Conservation (phyloP, 179 eudicot genomes). For the Corrigiola litoralis region DNA sequence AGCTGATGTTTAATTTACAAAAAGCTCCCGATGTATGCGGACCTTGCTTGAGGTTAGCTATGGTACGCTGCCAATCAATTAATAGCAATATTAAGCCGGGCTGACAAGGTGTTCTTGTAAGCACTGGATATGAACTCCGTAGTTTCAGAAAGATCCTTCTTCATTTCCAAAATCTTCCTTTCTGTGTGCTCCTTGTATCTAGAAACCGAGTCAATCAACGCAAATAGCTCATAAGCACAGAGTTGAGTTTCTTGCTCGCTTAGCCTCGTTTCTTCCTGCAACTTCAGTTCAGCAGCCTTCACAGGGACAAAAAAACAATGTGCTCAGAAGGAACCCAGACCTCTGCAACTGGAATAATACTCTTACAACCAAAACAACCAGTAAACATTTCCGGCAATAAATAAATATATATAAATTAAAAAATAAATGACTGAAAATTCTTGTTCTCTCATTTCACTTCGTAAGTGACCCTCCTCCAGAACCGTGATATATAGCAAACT, state of each 20-base stretch:
- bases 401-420: too few relatives aligned
- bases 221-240: slow-evolving; percentile 69
- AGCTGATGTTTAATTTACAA: background rate
- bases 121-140: slow-evolving; percentile 36
- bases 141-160: slow-evolving; percentile 43
- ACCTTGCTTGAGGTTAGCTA: background rate
- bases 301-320: slow-evolving; percentile 2
- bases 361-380: too few relatives aligned
- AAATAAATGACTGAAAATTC: too few relatives aligned
- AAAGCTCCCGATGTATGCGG: background rate
- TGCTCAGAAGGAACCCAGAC: too few relatives aligned
- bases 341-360: too few relatives aligned
- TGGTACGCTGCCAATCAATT: background rate
- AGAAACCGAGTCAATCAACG: slow-evolving; percentile 69
- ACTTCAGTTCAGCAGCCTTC: slow-evolving; percentile 55
- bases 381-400: too few relatives aligned
- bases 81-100: slow-evolving; percentile 6
- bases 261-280: slow-evolving; percentile 41
- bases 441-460: too few relatives aligned
- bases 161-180: slow-evolving; percentile 54
- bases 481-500: background rate
- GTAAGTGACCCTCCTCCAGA: background rate
- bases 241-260: slow-evolving; percentile 56
- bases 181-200: slow-evolving; percentile 64
- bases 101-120: slow-evolving; percentile 39